phyloP scores from a whole-genome alignment of 2,329 filamentous ascomycete genomes.

The Cadophora malorum region DNA sequence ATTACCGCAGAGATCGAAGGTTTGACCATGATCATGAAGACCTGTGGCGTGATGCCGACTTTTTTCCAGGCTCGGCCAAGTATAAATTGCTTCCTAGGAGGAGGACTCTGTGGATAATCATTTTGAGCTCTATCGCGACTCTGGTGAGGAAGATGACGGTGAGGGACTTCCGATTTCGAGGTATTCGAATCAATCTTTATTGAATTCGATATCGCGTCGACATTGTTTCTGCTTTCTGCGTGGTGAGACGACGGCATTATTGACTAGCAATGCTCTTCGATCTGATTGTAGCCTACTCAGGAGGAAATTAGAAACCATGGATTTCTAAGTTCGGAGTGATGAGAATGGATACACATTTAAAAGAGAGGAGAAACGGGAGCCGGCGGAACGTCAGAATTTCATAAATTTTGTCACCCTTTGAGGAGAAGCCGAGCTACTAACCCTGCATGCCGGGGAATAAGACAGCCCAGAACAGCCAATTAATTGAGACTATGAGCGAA shows the following conservation, averaged over 20 bases:
- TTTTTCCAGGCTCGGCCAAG: slow-evolving; percentile 28
- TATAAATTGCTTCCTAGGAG: slow-evolving; percentile 20
- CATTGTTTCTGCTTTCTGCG: not conserved
- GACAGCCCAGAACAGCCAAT: too few species aligned
- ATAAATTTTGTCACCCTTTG: not conserved
- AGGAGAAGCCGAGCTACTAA: not conserved
- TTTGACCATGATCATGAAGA: slow-evolving; percentile 36
- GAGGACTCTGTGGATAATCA: not conserved
- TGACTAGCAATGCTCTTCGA: too few species aligned
- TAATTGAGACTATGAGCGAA: not conserved
- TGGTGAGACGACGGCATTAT: not conserved
- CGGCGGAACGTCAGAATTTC: too few species aligned
- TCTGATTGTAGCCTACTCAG: not conserved
- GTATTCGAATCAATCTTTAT: not conserved
- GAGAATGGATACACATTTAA: not conserved
- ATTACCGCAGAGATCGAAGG: slow-evolving; percentile 33
- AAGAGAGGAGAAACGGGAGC: not conserved
- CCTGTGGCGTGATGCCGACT: slow-evolving; percentile 28
- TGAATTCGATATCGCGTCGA: not conserved
- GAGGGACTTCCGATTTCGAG: not conserved
- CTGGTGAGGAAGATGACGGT: not conserved
- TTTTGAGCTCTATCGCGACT: not conserved
- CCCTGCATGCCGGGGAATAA: slow-evolving; percentile 5
- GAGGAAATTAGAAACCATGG: not conserved
- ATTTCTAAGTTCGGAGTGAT: not conserved